Percentiles rank a stretch among this genome's conserved stretches.
phyloP scores from a whole-genome alignment of 345 rosid genomes.

The Hibiscus syriacus region DNA sequence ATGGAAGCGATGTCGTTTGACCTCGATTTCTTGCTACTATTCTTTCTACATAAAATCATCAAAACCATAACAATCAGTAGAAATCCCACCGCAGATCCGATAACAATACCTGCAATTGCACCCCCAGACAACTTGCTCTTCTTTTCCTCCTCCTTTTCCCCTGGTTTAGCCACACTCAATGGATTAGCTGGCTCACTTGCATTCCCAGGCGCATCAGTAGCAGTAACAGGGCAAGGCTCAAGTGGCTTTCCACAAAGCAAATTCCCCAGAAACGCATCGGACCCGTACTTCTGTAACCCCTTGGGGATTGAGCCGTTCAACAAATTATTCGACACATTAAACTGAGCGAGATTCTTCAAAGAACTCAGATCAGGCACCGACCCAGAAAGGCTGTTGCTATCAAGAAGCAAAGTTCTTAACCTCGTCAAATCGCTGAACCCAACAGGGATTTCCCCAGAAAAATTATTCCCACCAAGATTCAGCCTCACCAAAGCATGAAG shows the following conservation, averaged over 20 bases:
- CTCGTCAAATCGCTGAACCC: constrained; percentile 61
- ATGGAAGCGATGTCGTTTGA: constrained; percentile 52
- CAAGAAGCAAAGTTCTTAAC: constrained; percentile 62
- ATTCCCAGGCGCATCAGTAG: constrained; percentile 19
- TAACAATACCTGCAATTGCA: constrained; percentile 80
- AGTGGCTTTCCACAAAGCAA: constrained; percentile 83
- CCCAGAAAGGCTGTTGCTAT: constrained; percentile 63
- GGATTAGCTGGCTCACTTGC: constrained; percentile 48
- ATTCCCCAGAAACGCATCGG: constrained; percentile 59
- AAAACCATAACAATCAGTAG: constrained; percentile 39
- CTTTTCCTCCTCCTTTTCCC: constrained; percentile 27
- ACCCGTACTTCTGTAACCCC: constrained; percentile 31
- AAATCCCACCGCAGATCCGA: constrained; percentile 64
- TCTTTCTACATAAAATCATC: constrained; percentile 54
- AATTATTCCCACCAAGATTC: constrained; percentile 56
- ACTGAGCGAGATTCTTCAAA: constrained; percentile 45
- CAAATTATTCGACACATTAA: constrained; percentile 71
- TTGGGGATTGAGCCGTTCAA: constrained; percentile 77
- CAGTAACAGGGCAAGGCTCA: constrained; percentile 13
- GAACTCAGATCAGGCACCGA: constrained; percentile 34
- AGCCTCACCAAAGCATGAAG: constrained; percentile 55
- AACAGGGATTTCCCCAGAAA: constrained; percentile 53
- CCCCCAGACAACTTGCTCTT: constrained; percentile 66
- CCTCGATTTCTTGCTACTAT: constrained; percentile 43
- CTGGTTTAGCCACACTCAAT: constrained; percentile 11